phyloP scores from a whole-genome alignment of 805 yeast genomes.

The Millerago galiae region DNA sequence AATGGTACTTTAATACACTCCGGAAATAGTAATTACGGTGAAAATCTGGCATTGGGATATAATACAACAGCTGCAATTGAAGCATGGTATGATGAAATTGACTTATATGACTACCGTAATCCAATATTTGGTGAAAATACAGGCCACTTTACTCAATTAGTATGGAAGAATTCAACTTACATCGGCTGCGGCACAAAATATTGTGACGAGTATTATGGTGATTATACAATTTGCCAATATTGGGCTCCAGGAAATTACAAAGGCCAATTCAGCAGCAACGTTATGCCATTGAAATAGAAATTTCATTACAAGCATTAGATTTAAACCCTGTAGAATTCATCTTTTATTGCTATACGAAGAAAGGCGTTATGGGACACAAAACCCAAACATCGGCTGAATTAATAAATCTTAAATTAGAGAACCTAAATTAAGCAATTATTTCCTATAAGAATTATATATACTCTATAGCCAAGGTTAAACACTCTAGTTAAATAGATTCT shows the following conservation, averaged over 20 bases:
- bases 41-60: constrained; percentile 76
- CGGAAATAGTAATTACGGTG: constrained; percentile 57
- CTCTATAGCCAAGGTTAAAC: no score
- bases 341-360: no score
- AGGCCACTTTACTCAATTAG: constrained; percentile 78
- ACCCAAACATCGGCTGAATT: no score
- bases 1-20: constrained; percentile 56
- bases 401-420: no score
- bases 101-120: constrained; percentile 42
- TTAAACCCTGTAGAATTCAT: no score
- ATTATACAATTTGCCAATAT: constrained; percentile 67
- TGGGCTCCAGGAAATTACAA: constrained; percentile 57
- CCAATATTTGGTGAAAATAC: constrained; percentile 42
- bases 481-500: no score
- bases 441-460: no score
- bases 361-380: no score
- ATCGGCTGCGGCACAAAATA: constrained; percentile 67
- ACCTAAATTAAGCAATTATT: no score
- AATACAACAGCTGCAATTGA: constrained; percentile 49
- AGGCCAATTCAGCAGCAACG: constrained; percentile 35
- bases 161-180: constrained; percentile 58
- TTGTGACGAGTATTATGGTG: constrained; percentile 45
- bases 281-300: constrained; percentile 16
- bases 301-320: no score
- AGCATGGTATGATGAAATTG: constrained; percentile 73